Conservation (phyloP, 192 early-diverging fungal species). For the Mortierella hygrophila region DNA sequence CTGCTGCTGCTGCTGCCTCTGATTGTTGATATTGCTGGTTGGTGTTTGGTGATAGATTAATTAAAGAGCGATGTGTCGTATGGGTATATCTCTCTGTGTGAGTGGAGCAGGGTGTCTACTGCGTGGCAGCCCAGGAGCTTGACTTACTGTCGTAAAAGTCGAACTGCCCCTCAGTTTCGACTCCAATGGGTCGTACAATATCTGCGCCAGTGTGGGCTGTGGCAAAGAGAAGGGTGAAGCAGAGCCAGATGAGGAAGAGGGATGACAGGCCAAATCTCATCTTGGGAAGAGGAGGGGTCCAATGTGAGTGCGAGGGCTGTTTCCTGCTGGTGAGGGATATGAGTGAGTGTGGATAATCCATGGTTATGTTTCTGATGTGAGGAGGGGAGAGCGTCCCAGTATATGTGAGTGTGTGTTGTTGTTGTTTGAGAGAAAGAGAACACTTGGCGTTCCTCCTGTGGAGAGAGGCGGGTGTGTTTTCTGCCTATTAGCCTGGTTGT, state of each 20-base stretch:
- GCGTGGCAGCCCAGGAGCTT: neutral
- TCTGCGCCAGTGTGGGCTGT: slow-evolving; percentile 25
- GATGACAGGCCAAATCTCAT: slow-evolving; percentile 17
- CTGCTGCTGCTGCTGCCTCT: neutral
- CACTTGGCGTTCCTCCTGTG: slow-evolving; percentile 7
- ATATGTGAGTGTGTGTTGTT: neutral
- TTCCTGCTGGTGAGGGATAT: neutral
- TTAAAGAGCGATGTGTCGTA: neutral
- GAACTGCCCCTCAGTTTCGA: slow-evolving; percentile 15
- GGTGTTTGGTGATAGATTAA: neutral
- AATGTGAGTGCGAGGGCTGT: neutral
- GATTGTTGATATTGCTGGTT: neutral
- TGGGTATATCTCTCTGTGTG: too few species aligned
- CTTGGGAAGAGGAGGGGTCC: neutral
- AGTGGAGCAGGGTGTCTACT: neutral
- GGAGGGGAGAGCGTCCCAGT: neutral
- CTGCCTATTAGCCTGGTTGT: neutral
- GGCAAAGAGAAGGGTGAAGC: slow-evolving; percentile 34
- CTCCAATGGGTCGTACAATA: slow-evolving; percentile 19
- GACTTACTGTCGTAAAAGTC: slow-evolving; percentile 40
- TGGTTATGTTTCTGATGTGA: neutral
- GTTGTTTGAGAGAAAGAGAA: neutral
- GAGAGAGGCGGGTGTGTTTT: neutral
- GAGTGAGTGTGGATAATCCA: neutral
- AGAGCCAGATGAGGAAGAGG: slow-evolving; percentile 47